A percentile compares a stretch with the other conserved stretches of the same genome.
phyloP scores from a whole-genome alignment of 2,329 filamentous ascomycete species.

The Tolypocladium capitatum region DNA sequence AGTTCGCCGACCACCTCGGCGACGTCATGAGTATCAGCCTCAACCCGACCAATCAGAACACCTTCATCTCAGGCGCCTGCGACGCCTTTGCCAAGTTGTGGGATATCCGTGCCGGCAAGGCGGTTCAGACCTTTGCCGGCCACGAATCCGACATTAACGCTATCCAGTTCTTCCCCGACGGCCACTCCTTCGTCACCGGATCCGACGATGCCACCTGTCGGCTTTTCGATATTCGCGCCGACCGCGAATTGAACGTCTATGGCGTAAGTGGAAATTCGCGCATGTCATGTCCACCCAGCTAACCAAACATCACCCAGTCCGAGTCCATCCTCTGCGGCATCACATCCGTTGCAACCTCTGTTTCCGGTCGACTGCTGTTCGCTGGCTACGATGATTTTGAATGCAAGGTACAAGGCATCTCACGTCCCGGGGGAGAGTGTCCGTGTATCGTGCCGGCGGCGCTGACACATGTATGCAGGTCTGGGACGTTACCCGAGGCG shows the following conservation, averaged over 20 bases:
- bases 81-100: conserved; percentile 97
- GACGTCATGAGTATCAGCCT: conserved; percentile 99
- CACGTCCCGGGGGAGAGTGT: background rate
- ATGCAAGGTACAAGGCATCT: conserved; percentile 70
- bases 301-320: conserved; percentile 44
- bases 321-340: conserved; percentile 96
- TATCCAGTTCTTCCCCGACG: conserved; percentile 98
- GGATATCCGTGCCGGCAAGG: conserved; percentile 97
- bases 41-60: conserved; percentile 97
- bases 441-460: background rate
- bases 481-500: conserved; percentile 92
- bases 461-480: conserved; percentile 46
- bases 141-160: conserved; percentile 99
- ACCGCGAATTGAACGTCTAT: conserved; percentile 62
- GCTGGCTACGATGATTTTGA: conserved; percentile 98
- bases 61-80: conserved; percentile 97
- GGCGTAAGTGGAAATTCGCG: conserved; percentile 35
- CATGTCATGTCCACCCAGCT: conserved; percentile 3
- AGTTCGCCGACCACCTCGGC: conserved; percentile 95
- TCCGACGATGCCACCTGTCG: conserved; percentile 96
- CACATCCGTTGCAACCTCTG: conserved; percentile 94
- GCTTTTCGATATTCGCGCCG: conserved; percentile 93
- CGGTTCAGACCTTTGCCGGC: conserved; percentile 94
- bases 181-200: conserved; percentile 94
- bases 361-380: conserved; percentile 88